Percentiles rank a stretch among this genome's conserved stretches.
Evolutionary conservation across 129 eudicot genomes (phyloP).

Genomic region (Deinandra increscens): DNA sequence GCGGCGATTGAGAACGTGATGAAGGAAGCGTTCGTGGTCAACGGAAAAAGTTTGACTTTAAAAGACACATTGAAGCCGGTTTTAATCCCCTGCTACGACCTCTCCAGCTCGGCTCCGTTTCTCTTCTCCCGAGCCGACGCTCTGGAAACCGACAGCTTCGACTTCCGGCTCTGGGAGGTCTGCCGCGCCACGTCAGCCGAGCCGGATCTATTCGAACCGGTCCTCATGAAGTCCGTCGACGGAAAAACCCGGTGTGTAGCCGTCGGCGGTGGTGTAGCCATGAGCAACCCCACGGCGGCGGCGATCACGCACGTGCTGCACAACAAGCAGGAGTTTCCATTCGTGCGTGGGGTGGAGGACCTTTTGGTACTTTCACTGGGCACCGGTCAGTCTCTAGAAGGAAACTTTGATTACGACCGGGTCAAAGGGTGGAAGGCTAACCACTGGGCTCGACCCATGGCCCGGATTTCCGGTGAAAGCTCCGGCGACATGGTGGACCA

Average conservation of each 20-base stretch:
- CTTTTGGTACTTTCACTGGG: conserved; percentile 86
- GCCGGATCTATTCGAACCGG: conserved; percentile 24
- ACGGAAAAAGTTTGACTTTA: conserved; percentile 30
- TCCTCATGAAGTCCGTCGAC: conserved; percentile 26
- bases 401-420: conserved; percentile 46
- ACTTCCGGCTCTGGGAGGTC: conserved; percentile 39
- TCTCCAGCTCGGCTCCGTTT: conserved; percentile 38
- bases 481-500: conserved; percentile 84
- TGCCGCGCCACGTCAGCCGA: conserved; percentile 39
- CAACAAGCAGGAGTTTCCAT: conserved; percentile 87
- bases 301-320: conserved; percentile 89
- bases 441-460: conserved; percentile 86
- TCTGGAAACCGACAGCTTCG: conserved; percentile 26
- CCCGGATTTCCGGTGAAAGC: conserved; percentile 67
- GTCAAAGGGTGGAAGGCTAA: conserved; percentile 69
- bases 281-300: conserved; percentile 50
- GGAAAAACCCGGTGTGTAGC: conserved; percentile 27
- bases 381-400: conserved; percentile 57
- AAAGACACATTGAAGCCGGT: conserved; percentile 39
- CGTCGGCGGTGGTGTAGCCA: conserved; percentile 31
- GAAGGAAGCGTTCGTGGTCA: conserved; percentile 30
- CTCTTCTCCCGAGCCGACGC: conserved; percentile 44
- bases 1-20: conserved; percentile 20
- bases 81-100: conserved; percentile 70
- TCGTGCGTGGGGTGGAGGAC: conserved; percentile 88